Evolutionary conservation across 2,329 filamentous ascomycete genomes (phyloP).

Genomic region (Colletotrichum siamense): DNA sequence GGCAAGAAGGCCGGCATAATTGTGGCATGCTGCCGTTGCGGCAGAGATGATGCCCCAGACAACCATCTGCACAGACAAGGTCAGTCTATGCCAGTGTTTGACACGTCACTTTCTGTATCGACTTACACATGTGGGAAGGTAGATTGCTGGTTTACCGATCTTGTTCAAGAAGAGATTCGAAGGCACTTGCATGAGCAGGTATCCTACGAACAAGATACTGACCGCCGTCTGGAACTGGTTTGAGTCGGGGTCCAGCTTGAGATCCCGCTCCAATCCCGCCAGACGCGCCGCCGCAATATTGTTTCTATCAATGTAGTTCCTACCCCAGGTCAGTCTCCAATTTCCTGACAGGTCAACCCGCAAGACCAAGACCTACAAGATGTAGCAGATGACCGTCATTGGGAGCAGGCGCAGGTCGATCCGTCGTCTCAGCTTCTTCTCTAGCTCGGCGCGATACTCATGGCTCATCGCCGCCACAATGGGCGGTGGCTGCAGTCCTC

Average conservation of each 20-base stretch:
- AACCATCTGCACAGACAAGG: conserved; percentile 28
- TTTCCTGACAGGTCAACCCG: fast-evolving
- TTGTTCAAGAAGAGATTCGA: conserved; percentile 59
- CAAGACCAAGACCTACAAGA: conserved; percentile 39
- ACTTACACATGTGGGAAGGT: conserved; percentile 50
- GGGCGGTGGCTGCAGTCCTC: conserved; percentile 5
- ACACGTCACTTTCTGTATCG: not conserved
- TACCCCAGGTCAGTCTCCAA: not conserved
- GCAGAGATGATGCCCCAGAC: conserved; percentile 54
- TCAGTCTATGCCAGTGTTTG: fast-evolving
- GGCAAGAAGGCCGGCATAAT: conserved; percentile 36
- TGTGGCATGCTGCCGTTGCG: conserved; percentile 36
- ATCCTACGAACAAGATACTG: conserved; percentile 57
- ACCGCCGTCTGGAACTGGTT: conserved; percentile 46
- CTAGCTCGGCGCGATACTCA: conserved; percentile 20
- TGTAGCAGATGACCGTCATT: conserved; percentile 57
- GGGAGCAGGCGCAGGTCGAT: conserved; percentile 47
- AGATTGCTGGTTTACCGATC: conserved; percentile 52
- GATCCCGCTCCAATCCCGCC: conserved; percentile 50
- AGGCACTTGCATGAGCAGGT: conserved; percentile 56
- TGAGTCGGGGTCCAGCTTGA: conserved; percentile 33
- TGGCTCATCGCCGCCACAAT: conserved; percentile 14
- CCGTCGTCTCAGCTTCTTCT: conserved; percentile 38
- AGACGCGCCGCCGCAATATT: conserved; percentile 58
- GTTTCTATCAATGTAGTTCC: conserved; percentile 19